A percentile compares a stretch with the other conserved stretches of the same genome.
Conservation (phyloP, 805 yeast species). For the Saccharomycopsis sp. region DNA sequence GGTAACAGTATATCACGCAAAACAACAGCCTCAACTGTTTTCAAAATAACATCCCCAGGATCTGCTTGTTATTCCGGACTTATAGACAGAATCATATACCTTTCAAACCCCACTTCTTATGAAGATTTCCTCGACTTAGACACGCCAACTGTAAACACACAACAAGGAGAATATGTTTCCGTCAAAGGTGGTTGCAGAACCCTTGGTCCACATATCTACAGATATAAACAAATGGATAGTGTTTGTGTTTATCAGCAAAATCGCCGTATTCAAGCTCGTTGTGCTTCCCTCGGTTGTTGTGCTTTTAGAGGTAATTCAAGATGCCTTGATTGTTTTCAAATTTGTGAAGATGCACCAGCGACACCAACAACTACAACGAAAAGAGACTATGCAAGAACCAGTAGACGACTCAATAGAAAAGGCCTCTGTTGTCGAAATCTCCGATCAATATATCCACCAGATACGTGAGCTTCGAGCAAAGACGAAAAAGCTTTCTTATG, state of each 20-base stretch:
- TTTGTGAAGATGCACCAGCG: not conserved
- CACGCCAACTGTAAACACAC: too few species aligned
- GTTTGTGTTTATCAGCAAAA: not conserved
- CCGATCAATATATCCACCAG: too few species aligned
- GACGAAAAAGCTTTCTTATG: not conserved
- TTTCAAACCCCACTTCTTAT: too few species aligned
- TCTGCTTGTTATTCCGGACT: too few species aligned
- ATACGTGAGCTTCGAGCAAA: not conserved
- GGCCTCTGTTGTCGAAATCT: too few species aligned
- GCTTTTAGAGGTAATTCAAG: not conserved
- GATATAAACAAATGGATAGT: not conserved
- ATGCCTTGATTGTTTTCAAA: not conserved
- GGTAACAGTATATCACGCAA: not conserved
- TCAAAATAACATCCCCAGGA: too few species aligned
- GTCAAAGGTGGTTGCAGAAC: not conserved
- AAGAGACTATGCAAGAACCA: not conserved
- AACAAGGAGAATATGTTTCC: not conserved
- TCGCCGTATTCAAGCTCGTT: slow-evolving; percentile 1
- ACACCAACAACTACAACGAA: not conserved
- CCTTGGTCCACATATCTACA: slow-evolving; percentile 1
- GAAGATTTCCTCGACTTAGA: too few species aligned
- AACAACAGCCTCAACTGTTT: too few species aligned
- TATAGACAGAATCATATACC: too few species aligned
- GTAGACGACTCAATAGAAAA: too few species aligned
- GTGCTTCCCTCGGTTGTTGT: not conserved